phyloP scores from a whole-genome alignment of 352 stramenopile species.

The Phytophthora cryptogea region DNA sequence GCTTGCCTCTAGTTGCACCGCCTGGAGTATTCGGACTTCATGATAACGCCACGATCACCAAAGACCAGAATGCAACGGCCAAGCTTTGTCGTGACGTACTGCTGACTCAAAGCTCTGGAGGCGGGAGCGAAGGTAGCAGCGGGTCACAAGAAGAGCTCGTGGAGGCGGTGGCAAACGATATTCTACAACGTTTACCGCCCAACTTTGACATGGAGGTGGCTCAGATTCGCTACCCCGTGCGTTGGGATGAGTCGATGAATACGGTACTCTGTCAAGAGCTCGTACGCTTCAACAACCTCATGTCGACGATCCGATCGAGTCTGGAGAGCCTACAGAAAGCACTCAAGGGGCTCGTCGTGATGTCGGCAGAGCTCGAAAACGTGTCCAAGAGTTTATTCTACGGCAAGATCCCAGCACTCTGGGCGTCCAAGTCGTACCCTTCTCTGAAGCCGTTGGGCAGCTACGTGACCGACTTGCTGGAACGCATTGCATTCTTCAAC shows the following conservation, averaged over 20 bases:
- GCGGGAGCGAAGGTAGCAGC: constrained; percentile 57
- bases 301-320: constrained; percentile 84
- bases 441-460: constrained; percentile 92
- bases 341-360: constrained; percentile 93
- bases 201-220: constrained; percentile 94
- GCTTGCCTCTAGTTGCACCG: constrained; percentile 83
- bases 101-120: constrained; percentile 86
- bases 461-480: constrained; percentile 92
- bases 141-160: constrained; percentile 92
- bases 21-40: constrained; percentile 94
- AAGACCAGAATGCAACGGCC: constrained; percentile 94
- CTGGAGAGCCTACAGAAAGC: constrained; percentile 90
- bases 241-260: constrained; percentile 95
- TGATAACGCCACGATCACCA: constrained; percentile 95
- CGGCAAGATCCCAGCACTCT: constrained; percentile 91
- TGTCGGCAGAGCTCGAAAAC: constrained; percentile 94
- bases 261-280: constrained; percentile 94
- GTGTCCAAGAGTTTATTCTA: constrained; percentile 92
- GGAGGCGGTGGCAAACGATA: constrained; percentile 85
- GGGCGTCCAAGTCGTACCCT: constrained; percentile 91
- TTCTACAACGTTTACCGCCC: constrained; percentile 80
- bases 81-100: constrained; percentile 94
- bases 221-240: constrained; percentile 91
- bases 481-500: constrained; percentile 91
- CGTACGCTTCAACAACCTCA: constrained; percentile 93